Base-by-base conservation (phyloP, 345 rosid species). In the Kernera saxatilis region DNA sequence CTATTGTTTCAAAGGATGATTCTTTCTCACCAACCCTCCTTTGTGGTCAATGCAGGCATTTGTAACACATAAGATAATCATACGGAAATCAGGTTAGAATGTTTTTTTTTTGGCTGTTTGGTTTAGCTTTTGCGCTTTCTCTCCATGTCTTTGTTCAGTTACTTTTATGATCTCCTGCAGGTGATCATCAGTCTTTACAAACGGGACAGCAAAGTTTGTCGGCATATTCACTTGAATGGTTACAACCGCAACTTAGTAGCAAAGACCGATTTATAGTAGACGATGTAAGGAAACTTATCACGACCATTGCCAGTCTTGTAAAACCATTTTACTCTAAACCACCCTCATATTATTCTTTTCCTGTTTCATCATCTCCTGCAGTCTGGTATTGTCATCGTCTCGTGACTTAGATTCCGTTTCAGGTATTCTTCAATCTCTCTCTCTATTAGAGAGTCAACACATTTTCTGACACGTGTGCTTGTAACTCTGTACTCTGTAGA, bases 41-140 rank as follows among this genome's bases (percentile, higher is more conserved):
- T 53, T 21, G 27, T 58, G 1, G 21, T 33, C 48, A 59, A 18
- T 85, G 83, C 90, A 90, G 92, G 77, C 86, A 23, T 82, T 92
- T 73, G 90, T 92, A 18, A 87, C 96, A 2, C 93, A 89, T 73
- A 79, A 90, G 79, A 40, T 86, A 35, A 61, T 78, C 0, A 50
- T 86, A 64, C 86, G 54, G 67, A 41, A 76, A 63, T 67, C 82
- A 82, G 94, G 90, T 85, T 67, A 6, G 53, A 36, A 27, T 64
- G 50, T 29, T 7, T n/a, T n/a, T 23, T 25, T 30, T 5, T 69
- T 11, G 6, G 29, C 7, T 45, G 25, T 64, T 44, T 45, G 1
- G 19, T 5, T 11, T 36, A 15, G 9, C 19, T 15, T 7, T 11
- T 46, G 25, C 12, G 29, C 14, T 18, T 50, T 48, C 33, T 8